Evolutionary conservation across 1,284 basidiomycete genomes (phyloP).

Genomic region (Pascua guehoae): DNA sequence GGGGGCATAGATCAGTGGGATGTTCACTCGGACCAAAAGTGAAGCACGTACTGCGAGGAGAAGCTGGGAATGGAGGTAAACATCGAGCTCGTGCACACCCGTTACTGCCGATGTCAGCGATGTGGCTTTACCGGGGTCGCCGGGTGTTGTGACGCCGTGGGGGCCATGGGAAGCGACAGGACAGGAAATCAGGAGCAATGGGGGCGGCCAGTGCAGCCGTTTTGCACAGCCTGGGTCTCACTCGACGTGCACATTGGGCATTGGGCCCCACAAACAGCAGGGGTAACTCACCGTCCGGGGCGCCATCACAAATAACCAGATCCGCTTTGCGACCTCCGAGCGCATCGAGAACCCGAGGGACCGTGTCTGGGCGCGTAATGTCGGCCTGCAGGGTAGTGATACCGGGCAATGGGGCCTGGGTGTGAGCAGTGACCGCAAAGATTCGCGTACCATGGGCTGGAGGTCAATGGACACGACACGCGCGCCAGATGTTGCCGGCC

Average conservation of each 20-base stretch:
- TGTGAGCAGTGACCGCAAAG: neutral
- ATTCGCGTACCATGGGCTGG: slow-evolving; percentile 54
- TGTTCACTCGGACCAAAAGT: neutral
- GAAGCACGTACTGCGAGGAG: slow-evolving; percentile 51
- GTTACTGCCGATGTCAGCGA: slow-evolving; percentile 48
- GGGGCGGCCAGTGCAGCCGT: too few species aligned
- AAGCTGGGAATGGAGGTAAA: slow-evolving; percentile 57
- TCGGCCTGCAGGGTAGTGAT: slow-evolving; percentile 57
- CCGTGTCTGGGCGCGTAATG: slow-evolving; percentile 56
- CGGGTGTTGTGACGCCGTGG: too few species aligned
- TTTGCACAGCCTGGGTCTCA: too few species aligned
- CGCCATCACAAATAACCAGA: slow-evolving; percentile 59
- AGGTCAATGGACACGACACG: slow-evolving; percentile 57
- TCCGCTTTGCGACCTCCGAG: slow-evolving; percentile 54
- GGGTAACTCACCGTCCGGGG: slow-evolving; percentile 53
- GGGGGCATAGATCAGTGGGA: neutral
- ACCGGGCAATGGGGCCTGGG: slow-evolving; percentile 53
- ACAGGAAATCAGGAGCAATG: too few species aligned
- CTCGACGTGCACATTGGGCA: too few species aligned
- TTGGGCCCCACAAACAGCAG: too few species aligned
- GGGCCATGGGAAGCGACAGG: too few species aligned
- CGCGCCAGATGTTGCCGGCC: slow-evolving; percentile 20
- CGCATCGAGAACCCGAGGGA: slow-evolving; percentile 52
- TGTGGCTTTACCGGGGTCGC: too few species aligned
- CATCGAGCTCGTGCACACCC: slow-evolving; percentile 58